A percentile compares a stretch with the other conserved stretches of the same genome.
phyloP scores from a whole-genome alignment of 805 yeast species.

The Cyberlindnera bimundalis region DNA sequence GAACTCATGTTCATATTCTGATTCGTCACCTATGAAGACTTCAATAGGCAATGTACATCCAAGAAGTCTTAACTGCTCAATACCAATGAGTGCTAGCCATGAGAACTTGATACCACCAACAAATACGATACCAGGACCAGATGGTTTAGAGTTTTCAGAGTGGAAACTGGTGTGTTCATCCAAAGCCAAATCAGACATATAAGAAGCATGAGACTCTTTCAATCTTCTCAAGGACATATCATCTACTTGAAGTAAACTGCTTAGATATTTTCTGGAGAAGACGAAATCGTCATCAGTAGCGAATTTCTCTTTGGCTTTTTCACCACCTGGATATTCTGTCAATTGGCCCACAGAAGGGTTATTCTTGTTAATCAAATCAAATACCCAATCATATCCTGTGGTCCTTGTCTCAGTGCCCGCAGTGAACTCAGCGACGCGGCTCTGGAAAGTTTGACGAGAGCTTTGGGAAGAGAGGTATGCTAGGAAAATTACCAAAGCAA shows the following conservation, averaged over 20 bases:
- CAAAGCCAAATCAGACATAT: conserved; percentile 30
- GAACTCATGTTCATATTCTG: conserved; percentile 64
- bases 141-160: conserved; percentile 25
- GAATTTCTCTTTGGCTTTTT: conserved; percentile 43
- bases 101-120: conserved; percentile 78
- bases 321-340: conserved; percentile 37
- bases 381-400: conserved; percentile 25
- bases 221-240: conserved; percentile 33
- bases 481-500: no score
- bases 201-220: conserved; percentile 36
- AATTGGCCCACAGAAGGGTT: conserved; percentile 40
- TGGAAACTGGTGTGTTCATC: conserved; percentile 39
- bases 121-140: conserved; percentile 55
- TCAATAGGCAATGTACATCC: conserved; percentile 70
- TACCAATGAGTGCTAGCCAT: conserved; percentile 62
- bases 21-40: conserved; percentile 58
- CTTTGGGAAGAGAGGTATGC: background rate
- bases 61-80: conserved; percentile 55
- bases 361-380: conserved; percentile 28
- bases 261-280: conserved; percentile 44
- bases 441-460: conserved; percentile 1
- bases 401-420: background rate
- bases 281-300: conserved; percentile 38
- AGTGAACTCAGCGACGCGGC: conserved; percentile 5
- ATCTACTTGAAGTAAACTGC: conserved; percentile 40